These are phyloP conservation scores for Xylaria sp. DNA, from an alignment of 2,329 filamentous ascomycete genomes.

Conservation along the genomic window DNA sequence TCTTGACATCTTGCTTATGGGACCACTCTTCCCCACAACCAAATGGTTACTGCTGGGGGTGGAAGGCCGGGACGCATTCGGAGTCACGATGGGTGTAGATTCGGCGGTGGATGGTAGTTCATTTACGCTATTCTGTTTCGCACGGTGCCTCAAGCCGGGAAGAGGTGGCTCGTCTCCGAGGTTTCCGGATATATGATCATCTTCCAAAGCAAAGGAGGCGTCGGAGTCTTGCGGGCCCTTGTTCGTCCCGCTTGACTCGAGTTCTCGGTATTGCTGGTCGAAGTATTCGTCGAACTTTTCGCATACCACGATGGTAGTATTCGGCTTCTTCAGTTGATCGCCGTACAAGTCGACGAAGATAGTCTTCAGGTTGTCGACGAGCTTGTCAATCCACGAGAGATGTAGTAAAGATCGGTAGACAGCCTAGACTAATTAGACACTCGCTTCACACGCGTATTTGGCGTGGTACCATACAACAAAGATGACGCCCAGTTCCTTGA, in stretches of 20 bases:
- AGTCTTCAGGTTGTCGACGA: conserved; percentile 91
- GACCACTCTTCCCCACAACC: conserved; percentile 73
- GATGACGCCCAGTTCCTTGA: conserved; percentile 90
- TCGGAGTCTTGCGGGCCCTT: conserved; percentile 30
- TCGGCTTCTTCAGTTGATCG: conserved; percentile 79
- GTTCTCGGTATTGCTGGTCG: conserved; percentile 84
- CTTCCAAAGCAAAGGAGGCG: conserved; percentile 37
- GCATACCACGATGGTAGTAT: conserved; percentile 79
- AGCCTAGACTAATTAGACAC: conserved; percentile 59
- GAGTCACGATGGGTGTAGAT: conserved; percentile 69
- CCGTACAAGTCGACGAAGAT: conserved; percentile 91
- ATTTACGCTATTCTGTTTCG: conserved; percentile 40
- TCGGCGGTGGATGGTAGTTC: conserved; percentile 60
- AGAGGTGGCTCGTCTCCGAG: conserved; percentile 44
- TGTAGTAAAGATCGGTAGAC: conserved; percentile 96
- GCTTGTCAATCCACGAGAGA: conserved; percentile 94
- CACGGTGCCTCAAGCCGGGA: conserved; percentile 46
- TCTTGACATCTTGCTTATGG: conserved; percentile 76
- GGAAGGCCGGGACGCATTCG: conserved; percentile 75
- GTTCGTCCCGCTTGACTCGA: conserved; percentile 60
- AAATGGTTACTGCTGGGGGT: conserved; percentile 71
- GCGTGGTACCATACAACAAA: conserved; percentile 72
- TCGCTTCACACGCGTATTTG: not conserved
- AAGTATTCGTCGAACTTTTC: conserved; percentile 87
- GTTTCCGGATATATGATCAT: conserved; percentile 40